Conservation (phyloP, 1,139 yeast genomes). For the Candida sp. region DNA sequence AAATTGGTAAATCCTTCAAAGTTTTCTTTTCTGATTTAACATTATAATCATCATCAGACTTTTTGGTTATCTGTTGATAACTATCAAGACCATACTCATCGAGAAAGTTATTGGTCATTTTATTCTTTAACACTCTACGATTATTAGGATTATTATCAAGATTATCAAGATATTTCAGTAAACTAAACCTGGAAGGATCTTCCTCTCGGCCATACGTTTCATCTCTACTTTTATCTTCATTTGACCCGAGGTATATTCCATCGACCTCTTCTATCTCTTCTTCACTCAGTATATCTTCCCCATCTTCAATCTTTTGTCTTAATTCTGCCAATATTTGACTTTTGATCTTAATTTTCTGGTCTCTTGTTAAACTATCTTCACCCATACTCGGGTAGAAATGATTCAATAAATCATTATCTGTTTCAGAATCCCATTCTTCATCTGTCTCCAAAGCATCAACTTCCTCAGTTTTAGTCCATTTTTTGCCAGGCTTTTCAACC, state of each 20-base stretch:
- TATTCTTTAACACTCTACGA: constrained; percentile 28
- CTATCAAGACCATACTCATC: constrained; percentile 40
- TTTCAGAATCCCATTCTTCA: constrained; percentile 43
- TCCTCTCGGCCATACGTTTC: constrained; percentile 1
- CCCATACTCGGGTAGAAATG: constrained; percentile 43
- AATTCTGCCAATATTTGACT: constrained; percentile 33
- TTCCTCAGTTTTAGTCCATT: constrained; percentile 35
- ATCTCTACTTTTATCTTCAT: constrained; percentile 7
- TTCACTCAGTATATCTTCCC: constrained; percentile 10
- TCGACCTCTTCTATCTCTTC: constrained; percentile 14
- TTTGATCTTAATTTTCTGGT: constrained; percentile 35
- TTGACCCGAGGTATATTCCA: constrained; percentile 38
- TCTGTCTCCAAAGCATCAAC: constrained; percentile 11
- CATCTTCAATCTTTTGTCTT: constrained; percentile 15
- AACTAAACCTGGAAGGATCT: constrained; percentile 10
- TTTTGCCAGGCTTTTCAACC: constrained; percentile 17
- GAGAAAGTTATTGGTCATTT: constrained; percentile 30
- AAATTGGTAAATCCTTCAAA: constrained; percentile 21
- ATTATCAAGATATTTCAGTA: constrained; percentile 25
- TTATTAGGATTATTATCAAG: constrained; percentile 16
- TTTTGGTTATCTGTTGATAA: constrained; percentile 24
- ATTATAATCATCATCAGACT: constrained; percentile 21
- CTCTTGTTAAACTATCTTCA: constrained; percentile 26
- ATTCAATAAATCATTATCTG: constrained; percentile 39
- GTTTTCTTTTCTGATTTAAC: constrained; percentile 17